Conservation (phyloP, 768 basidiomycete genomes). For the Suillus weaverae region DNA sequence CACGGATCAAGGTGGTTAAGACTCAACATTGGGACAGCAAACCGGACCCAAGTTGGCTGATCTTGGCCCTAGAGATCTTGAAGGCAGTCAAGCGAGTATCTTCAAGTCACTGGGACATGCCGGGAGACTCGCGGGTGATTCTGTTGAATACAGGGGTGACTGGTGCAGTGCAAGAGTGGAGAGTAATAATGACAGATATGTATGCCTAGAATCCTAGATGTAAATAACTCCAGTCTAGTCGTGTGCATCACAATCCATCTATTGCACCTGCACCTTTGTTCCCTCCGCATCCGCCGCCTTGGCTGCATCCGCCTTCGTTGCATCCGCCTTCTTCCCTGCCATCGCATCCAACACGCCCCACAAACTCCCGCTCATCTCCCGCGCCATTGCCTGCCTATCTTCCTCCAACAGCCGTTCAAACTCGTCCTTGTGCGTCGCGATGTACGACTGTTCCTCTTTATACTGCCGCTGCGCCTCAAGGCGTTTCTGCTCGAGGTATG, state of each 20-base stretch:
- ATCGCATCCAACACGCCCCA: slow-evolving; percentile 31
- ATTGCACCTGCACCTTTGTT: slow-evolving; percentile 4
- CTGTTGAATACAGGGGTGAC: background rate
- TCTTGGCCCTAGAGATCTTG: background rate
- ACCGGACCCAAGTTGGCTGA: background rate
- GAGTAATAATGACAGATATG: background rate
- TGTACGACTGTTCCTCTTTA: slow-evolving; percentile 53
- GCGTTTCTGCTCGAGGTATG: slow-evolving; percentile 54
- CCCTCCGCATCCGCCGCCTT: background rate
- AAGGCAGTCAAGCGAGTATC: background rate
- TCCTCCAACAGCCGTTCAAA: slow-evolving; percentile 54
- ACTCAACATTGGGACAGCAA: background rate
- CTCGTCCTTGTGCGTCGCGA: slow-evolving; percentile 48
- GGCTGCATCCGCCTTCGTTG: background rate
- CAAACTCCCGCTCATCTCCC: slow-evolving; percentile 47
- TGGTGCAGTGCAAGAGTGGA: background rate
- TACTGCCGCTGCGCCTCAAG: slow-evolving; percentile 51
- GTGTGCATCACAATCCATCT: background rate
- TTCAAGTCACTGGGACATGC: too few species aligned
- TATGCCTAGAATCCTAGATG: background rate
- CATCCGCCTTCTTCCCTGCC: slow-evolving; percentile 23
- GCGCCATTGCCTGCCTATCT: slow-evolving; percentile 47
- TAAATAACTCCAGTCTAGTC: background rate
- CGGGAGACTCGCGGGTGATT: background rate
- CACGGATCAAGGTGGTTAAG: too few species aligned